phyloP scores from a whole-genome alignment of 257 asterid species.

The Solanum chmielewskii region DNA sequence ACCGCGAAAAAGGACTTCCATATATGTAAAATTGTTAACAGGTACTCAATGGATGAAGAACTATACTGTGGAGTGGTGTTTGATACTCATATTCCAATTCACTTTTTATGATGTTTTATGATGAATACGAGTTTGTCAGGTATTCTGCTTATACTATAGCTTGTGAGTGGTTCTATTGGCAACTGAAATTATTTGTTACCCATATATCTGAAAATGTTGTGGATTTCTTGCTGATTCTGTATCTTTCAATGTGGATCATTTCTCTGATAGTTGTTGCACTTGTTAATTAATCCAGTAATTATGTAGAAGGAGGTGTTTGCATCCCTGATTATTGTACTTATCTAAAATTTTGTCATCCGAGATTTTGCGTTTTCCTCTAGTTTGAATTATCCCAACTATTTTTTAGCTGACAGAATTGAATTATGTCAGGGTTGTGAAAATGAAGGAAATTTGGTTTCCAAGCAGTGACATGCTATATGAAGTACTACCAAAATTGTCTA shows the following conservation, averaged over 20 bases:
- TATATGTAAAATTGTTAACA: no score
- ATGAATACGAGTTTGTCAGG: not conserved
- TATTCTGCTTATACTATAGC: not conserved
- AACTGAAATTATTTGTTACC: not conserved
- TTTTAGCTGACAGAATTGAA: not conserved
- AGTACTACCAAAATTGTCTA: conserved; percentile 23
- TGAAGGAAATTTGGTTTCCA: conserved; percentile 17
- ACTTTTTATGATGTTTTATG: not conserved
- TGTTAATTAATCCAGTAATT: no score
- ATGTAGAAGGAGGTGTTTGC: no score
- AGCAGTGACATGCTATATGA: conserved; percentile 24
- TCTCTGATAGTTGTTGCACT: not conserved
- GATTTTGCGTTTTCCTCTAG: not conserved
- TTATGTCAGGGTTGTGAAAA: conserved; percentile 6
- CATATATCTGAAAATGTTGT: not conserved
- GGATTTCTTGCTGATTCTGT: not conserved
- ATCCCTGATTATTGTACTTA: no score
- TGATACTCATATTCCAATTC: not conserved
- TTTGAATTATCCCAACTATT: not conserved
- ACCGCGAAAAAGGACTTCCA: no score
- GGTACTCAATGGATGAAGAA: not conserved
- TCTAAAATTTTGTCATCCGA: not conserved
- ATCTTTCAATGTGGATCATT: not conserved
- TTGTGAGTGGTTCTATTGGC: not conserved
- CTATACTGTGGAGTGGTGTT: not conserved